Base-by-base conservation (phyloP, 805 yeast genomes). In the Candida ficus region DNA sequence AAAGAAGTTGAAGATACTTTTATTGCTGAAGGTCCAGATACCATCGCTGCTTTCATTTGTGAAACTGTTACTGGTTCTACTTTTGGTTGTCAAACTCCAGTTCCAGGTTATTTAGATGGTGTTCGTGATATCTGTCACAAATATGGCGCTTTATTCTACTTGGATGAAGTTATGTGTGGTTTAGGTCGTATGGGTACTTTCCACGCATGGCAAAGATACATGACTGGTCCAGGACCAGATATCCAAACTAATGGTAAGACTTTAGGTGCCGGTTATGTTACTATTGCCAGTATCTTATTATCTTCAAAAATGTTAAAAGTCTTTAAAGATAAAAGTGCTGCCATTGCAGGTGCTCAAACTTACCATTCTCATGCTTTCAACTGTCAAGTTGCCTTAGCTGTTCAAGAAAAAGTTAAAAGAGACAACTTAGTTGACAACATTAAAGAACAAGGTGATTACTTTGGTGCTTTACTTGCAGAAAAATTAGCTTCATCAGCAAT, bases 121-220 rank as follows among this genome's bases (percentile, higher is more conserved):
- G 60, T 63, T 41, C 59, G 69, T 41, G 66, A 62, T 28, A 57
- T 75, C 36, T 71, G 77, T 44, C 67, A 71, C 52, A 73, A 73
- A 55, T 72, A 73, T 52, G 78, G 73, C 35, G 68, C 70, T 18
- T 55, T 73, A 42, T 60, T 75, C 50, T 64, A 71, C 55, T 56
- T 72, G 36, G 80, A 75, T 53, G 79, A 75, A 57, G 73, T 74
- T 33, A 73, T 74, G 78, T 71, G 76, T 53, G 80, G 80, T 23
- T 58, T 70, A 42, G 80, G 79, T 20, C 64, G 79, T 48, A 63
- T 69, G 53, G 78, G 78, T 31, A 57, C 67, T 11, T 63, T 64
- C 50, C 65, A 61, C 54, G 73, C 71, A 28, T 72, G 74, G 68
- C 72, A 69, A 44, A 66, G 64, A 42, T 57, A 40, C 43, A 46